Evolutionary conservation across 2,329 filamentous ascomycete genomes (phyloP), one percentile per base, ranked within the genome.

Genomic region (Ophiostoma montium): DNA sequence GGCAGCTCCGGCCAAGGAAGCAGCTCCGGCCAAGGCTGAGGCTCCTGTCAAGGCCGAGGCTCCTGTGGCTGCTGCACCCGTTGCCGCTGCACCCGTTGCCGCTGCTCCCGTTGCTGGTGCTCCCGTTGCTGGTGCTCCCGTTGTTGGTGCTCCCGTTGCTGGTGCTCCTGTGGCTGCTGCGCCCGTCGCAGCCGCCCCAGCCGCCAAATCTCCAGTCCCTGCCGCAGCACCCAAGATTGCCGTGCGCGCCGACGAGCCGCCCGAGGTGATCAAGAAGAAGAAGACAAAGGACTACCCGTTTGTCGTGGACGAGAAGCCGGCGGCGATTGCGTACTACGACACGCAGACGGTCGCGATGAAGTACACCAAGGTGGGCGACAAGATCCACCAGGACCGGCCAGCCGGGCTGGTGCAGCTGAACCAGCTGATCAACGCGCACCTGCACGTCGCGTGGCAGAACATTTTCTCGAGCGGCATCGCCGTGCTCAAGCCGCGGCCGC

Each of bases 401-500:
- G 69, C 72, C 42, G 86, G 83, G 2, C 69, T 90, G 21, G 65
- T 67, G 48, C 70, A 74, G 46, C 75, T 96, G 32, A 82, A 83
- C 51, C 69, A 76, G 42, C 74, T 96, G 52, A 85, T 95, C 61
- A 89, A 85, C 59, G 75, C 82, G 2, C 92, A 96, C 63, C 72
- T 96, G 4, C 89, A 95, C 61, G 74, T 75, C 48, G 84, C 80
- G 11, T 96, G 92, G 78, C 87, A 94, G 60, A 85, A 82, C 57
- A 72, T 72, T 19, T 94, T 92, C 63, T 69, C 76, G 1, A 72
- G 75, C 35, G 90, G 92, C 30, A 82, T 96, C 50, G 76, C 81
- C 5, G 79, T 95, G 3, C 69, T 94, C 39, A 89, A 94, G 62
- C 88, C 90, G 0, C 72, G 84, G 18, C 76, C 85, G 1, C 69